Percentiles rank a stretch among this genome's conserved stretches.
Evolutionary conservation across 352 stramenopile species (phyloP).

Genomic region (Phytophthora sojae): DNA sequence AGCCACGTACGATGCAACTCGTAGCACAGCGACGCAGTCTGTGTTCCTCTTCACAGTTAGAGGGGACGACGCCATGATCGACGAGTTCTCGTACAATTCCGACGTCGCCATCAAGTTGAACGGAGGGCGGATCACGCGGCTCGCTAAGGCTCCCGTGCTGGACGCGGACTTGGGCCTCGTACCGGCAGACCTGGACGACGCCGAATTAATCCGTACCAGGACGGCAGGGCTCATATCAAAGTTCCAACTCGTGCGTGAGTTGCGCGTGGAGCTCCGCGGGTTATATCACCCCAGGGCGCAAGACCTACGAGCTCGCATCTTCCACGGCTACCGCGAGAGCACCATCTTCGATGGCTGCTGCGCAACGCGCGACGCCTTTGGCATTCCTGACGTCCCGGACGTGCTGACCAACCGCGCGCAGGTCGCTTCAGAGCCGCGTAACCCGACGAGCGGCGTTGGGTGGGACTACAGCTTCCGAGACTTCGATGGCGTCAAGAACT

Average conservation of each 20-base stretch:
- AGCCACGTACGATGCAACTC: conserved; percentile 49
- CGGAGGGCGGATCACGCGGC: conserved; percentile 56
- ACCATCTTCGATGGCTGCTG: conserved; percentile 65
- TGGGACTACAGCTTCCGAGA: conserved; percentile 81
- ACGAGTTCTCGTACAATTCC: conserved; percentile 65
- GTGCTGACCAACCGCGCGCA: conserved; percentile 58
- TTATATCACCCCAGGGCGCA: conserved; percentile 73
- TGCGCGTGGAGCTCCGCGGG: conserved; percentile 62
- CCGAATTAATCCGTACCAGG: conserved; percentile 28
- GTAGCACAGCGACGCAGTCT: conserved; percentile 46
- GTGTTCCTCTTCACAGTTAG: conserved; percentile 65
- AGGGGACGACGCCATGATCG: conserved; percentile 14
- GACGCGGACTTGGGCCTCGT: conserved; percentile 54
- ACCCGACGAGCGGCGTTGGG: conserved; percentile 70
- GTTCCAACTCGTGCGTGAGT: conserved; percentile 59
- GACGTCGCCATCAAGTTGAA: conserved; percentile 52
- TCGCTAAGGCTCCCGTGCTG: conserved; percentile 40
- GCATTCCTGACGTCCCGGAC: conserved; percentile 40
- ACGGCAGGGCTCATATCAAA: conserved; percentile 59
- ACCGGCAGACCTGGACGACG: conserved; percentile 27
- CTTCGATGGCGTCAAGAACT: conserved; percentile 46
- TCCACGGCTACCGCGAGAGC: conserved; percentile 51
- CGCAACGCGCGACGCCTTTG: conserved; percentile 47
- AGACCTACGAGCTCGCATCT: conserved; percentile 59
- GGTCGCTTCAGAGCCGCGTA: conserved; percentile 43